These are phyloP conservation scores for Eragrostis tef DNA, from an alignment of 202 grass and related monocot genomes.

Conservation along the genomic window DNA sequence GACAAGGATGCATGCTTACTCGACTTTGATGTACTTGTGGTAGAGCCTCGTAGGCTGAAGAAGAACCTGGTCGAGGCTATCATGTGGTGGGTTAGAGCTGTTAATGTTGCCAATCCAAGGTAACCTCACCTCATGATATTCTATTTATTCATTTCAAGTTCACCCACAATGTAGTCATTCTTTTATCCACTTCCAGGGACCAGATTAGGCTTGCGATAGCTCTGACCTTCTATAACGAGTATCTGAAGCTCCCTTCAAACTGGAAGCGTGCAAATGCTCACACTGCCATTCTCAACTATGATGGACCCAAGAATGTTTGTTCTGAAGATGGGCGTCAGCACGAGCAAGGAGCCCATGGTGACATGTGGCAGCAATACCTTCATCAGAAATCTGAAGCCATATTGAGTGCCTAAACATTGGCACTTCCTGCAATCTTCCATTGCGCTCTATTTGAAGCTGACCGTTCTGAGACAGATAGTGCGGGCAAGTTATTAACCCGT, in stretches of 20 bases:
- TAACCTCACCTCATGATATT: conserved; percentile 28
- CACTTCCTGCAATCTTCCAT: background rate
- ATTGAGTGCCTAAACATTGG: conserved; percentile 44
- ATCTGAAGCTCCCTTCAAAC: conserved; percentile 69
- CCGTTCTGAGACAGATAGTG: background rate
- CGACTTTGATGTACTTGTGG: conserved; percentile 67
- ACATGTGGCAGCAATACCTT: conserved; percentile 62
- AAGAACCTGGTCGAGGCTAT: conserved; percentile 55
- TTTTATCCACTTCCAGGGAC: conserved; percentile 43
- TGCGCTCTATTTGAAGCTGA: background rate
- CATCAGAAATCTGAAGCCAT: conserved; percentile 54
- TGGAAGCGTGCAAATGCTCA: conserved; percentile 60
- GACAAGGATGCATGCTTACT: conserved; percentile 71
- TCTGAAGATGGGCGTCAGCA: conserved; percentile 44
- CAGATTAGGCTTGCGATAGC: conserved; percentile 56
- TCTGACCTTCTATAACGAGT: conserved; percentile 60
- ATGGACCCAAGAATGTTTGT: conserved; percentile 68
- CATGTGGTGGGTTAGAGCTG: conserved; percentile 59
- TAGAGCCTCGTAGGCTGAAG: conserved; percentile 67
- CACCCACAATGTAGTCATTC: background rate
- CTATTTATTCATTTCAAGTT: background rate
- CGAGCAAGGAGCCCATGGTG: conserved; percentile 46
- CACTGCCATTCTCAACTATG: conserved; percentile 54
- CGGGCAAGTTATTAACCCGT: background rate
- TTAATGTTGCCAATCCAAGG: conserved; percentile 62